Conservation (phyloP, 306 rosid genomes). For the Malus sieversii region DNA sequence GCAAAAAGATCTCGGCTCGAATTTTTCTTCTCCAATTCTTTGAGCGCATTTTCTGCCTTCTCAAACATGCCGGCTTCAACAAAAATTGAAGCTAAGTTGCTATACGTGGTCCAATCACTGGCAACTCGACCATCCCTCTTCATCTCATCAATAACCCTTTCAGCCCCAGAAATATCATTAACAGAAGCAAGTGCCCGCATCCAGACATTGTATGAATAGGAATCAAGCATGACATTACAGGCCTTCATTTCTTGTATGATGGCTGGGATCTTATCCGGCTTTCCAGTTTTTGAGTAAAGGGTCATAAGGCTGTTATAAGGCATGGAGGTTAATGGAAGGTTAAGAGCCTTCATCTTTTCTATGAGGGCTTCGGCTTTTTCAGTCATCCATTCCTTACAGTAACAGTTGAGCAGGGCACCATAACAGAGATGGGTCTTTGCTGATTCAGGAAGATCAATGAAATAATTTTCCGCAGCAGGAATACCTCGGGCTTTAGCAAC, state of each 20-base stretch:
- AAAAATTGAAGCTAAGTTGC: slow-evolving; percentile 81
- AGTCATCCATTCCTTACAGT: slow-evolving; percentile 79
- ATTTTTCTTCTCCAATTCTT: slow-evolving; percentile 79
- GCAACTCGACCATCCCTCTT: slow-evolving; percentile 69
- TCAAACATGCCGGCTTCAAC: slow-evolving; percentile 54
- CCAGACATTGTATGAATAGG: slow-evolving; percentile 71
- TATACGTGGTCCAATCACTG: slow-evolving; percentile 79
- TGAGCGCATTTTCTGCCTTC: slow-evolving; percentile 72
- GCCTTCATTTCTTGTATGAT: slow-evolving; percentile 75
- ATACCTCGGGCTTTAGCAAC: slow-evolving; percentile 67
- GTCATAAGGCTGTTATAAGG: slow-evolving; percentile 84
- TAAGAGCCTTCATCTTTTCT: slow-evolving; percentile 85
- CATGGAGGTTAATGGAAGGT: slow-evolving; percentile 60
- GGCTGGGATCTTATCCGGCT: slow-evolving; percentile 55
- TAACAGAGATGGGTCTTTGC: slow-evolving; percentile 72
- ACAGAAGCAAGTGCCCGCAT: slow-evolving; percentile 81
- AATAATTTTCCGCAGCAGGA: slow-evolving; percentile 67
- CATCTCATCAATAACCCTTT: slow-evolving; percentile 84
- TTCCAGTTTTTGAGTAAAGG: slow-evolving; percentile 53
- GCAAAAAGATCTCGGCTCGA: slow-evolving; percentile 49
- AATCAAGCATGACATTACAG: slow-evolving; percentile 44
- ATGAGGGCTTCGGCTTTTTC: slow-evolving; percentile 75
- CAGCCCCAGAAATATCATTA: slow-evolving; percentile 65
- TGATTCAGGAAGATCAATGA: slow-evolving; percentile 66
- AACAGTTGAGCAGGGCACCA: slow-evolving; percentile 81